These are phyloP conservation scores for Spencermartinsiella europaea DNA, from an alignment of 805 yeast species.

Conservation along the genomic window DNA sequence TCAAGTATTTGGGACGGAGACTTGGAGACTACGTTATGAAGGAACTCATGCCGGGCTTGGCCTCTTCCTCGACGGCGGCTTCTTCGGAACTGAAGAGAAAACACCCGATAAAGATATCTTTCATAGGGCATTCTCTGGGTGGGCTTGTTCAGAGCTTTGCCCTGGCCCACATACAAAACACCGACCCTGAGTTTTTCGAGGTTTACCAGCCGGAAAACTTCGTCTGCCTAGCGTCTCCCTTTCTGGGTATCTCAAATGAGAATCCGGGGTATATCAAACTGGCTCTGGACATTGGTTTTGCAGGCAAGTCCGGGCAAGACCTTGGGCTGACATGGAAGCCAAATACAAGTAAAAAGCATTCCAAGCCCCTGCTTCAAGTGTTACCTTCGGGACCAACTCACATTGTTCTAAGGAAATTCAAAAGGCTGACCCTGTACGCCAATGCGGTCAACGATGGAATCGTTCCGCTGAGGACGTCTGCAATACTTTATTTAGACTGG, in stretches of 20 bases:
- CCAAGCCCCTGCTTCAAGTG: constrained; percentile 64
- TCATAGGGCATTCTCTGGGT: constrained; percentile 90
- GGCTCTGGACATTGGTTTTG: constrained; percentile 79
- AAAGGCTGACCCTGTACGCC: constrained; percentile 77
- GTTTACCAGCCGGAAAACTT: constrained; percentile 69
- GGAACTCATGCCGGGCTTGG: constrained; percentile 36
- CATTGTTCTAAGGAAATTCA: constrained; percentile 54
- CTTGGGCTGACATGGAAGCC: constrained; percentile 55
- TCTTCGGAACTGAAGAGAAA: constrained; percentile 10
- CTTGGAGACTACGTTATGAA: constrained; percentile 68
- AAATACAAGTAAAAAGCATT: constrained; percentile 19
- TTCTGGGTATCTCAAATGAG: constrained; percentile 82
- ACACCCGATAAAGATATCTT: constrained; percentile 57
- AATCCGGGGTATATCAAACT: constrained; percentile 80
- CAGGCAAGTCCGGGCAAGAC: constrained; percentile 93
- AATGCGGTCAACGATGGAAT: constrained; percentile 91
- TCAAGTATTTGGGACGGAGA: constrained; percentile 75
- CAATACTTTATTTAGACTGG: constrained; percentile 83
- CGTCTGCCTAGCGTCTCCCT: constrained; percentile 80
- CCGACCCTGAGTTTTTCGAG: constrained; percentile 66
- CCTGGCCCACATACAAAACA: constrained; percentile 61
- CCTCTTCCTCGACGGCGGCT: neutral
- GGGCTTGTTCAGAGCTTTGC: constrained; percentile 92
- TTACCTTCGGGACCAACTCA: constrained; percentile 75
- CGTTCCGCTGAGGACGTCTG: constrained; percentile 88